A percentile compares a stretch with the other conserved stretches of the same genome.
phyloP scores from a whole-genome alignment of 164 flowering plant genomes.

The Liriodendron chinense region DNA sequence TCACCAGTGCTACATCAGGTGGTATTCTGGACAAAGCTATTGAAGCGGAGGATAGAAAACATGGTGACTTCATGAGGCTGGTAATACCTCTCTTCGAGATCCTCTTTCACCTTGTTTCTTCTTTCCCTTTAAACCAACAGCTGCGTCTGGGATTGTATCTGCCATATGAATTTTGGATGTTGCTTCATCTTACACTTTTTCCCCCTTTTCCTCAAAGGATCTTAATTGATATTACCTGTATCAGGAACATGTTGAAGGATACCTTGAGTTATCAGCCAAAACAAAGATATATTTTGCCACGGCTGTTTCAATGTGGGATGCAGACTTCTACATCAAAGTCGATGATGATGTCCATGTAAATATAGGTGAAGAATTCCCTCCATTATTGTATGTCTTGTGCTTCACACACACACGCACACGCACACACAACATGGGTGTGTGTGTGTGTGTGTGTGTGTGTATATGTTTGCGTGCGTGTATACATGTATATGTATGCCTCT shows the following conservation, averaged over 20 bases:
- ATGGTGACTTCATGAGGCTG: conserved; percentile 93
- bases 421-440: too few species aligned
- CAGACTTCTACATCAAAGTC: conserved; percentile 87
- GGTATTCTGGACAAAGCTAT: conserved; percentile 94
- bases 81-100: conserved; percentile 32
- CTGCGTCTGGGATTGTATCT: background rate
- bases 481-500: too few species aligned
- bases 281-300: conserved; percentile 79
- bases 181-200: background rate
- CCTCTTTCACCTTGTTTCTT: background rate
- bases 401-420: too few species aligned
- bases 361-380: conserved; percentile 49
- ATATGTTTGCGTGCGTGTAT: too few species aligned
- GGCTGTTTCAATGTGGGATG: conserved; percentile 89
- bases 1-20: conserved; percentile 88
- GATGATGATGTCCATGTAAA: conserved; percentile 96
- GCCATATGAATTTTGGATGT: background rate
- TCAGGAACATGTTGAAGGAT: conserved; percentile 93
- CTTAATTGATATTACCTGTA: background rate
- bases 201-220: background rate
- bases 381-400: background rate
- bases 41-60: conserved; percentile 89
- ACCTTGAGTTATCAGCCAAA: conserved; percentile 88
- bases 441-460: too few species aligned
- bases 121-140: background rate